A percentile compares a stretch with the other conserved stretches of the same genome.
Evolutionary conservation across 2,329 filamentous ascomycete genomes (phyloP).

Genomic region (Claviceps sp.): DNA sequence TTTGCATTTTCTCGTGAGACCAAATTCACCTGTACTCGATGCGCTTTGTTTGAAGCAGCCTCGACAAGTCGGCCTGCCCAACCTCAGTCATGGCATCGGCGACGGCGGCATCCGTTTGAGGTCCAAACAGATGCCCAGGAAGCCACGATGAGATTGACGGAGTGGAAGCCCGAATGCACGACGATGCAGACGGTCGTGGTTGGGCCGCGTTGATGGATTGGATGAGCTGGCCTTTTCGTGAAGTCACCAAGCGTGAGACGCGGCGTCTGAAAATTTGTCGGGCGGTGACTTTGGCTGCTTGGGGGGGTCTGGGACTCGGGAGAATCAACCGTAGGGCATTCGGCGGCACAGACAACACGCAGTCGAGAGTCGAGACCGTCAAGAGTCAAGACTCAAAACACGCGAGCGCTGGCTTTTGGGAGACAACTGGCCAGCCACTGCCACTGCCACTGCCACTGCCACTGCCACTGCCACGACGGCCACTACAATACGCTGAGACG

Average conservation of each 20-base stretch:
- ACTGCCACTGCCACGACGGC: too few relatives aligned
- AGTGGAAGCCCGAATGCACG: slow-evolving; percentile 16
- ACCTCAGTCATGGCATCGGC: slow-evolving; percentile 60
- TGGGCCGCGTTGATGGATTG: slow-evolving; percentile 19
- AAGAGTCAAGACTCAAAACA: too few relatives aligned
- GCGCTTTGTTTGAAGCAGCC: slow-evolving; percentile 52
- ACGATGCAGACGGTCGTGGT: slow-evolving; percentile 19
- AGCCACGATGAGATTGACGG: slow-evolving; percentile 11
- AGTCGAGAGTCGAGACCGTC: too few relatives aligned
- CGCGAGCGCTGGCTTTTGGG: too few relatives aligned
- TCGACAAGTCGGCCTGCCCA: slow-evolving; percentile 50
- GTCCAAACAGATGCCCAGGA: slow-evolving; percentile 41
- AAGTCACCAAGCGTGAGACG: slow-evolving; percentile 15
- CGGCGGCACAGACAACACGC: too few relatives aligned
- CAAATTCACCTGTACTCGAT: slow-evolving; percentile 45
- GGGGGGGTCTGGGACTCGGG: neutral
- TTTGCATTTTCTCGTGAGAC: slow-evolving; percentile 29
- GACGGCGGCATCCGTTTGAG: slow-evolving; percentile 56
- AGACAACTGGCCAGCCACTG: too few relatives aligned
- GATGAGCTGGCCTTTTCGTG: slow-evolving; percentile 13
- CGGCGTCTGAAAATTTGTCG: slow-evolving; percentile 21
- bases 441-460: too few relatives aligned
- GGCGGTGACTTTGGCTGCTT: slow-evolving; percentile 8
- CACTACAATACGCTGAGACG: too few relatives aligned
- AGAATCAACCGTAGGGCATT: neutral